Conservation (phyloP, 2,329 filamentous ascomycete species). For the Cadophora gregata region DNA sequence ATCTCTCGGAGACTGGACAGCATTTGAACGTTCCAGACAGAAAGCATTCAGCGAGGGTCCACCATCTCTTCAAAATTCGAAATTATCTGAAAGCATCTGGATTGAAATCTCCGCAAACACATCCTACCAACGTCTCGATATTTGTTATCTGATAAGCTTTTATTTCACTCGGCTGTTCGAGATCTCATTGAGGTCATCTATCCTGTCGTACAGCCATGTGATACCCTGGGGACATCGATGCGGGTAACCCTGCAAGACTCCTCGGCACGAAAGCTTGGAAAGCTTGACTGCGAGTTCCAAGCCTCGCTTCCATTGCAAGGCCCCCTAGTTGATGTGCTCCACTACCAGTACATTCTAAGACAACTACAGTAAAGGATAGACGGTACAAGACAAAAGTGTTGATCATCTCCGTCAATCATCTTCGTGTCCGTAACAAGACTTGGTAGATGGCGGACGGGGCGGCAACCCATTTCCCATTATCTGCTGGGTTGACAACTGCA, state of each 20-base stretch:
- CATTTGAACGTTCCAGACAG: neutral
- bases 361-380: neutral
- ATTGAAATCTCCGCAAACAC: neutral
- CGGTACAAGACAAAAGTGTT: neutral
- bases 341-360: neutral
- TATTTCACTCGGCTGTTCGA: neutral
- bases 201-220: neutral
- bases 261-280: constrained; percentile 11
- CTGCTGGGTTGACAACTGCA: neutral
- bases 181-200: too few species aligned
- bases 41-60: neutral
- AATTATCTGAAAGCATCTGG: neutral
- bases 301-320: neutral
- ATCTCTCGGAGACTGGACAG: neutral
- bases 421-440: neutral
- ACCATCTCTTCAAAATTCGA: neutral
- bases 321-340: neutral
- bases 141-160: neutral
- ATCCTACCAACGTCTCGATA: neutral
- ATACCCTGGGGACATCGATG: neutral
- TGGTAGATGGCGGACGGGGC: neutral
- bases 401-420: neutral
- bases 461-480: too few species aligned
- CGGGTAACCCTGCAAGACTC: constrained; percentile 9
- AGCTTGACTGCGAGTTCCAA: constrained; percentile 7